These are phyloP conservation scores for Mucor velutinosus DNA, from an alignment of 371 early-diverging fungal species.

Conservation along the genomic window DNA sequence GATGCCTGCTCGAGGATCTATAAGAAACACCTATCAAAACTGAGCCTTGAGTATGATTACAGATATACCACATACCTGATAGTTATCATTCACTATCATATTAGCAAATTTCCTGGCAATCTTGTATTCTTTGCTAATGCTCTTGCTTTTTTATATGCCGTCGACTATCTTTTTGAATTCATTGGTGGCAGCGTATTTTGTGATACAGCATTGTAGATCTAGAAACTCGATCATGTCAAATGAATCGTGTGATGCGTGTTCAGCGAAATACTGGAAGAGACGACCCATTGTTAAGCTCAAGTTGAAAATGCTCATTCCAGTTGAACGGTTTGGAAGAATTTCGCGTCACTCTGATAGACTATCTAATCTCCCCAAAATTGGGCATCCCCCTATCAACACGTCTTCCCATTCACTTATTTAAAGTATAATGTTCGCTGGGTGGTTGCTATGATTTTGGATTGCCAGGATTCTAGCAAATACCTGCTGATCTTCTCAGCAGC, in stretches of 20 bases:
- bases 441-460: too few species aligned
- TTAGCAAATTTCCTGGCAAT: neutral
- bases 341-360: too few species aligned
- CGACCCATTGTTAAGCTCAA: too few species aligned
- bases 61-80: neutral
- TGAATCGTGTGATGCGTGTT: neutral
- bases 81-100: neutral
- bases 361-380: too few species aligned
- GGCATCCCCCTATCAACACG: too few species aligned
- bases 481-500: neutral
- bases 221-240: neutral
- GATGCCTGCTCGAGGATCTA: neutral
- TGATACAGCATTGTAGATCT: neutral
- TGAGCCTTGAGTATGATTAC: neutral
- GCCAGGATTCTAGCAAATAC: too few species aligned
- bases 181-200: neutral
- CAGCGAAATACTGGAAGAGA: neutral
- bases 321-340: too few species aligned
- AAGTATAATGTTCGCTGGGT: too few species aligned
- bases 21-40: neutral
- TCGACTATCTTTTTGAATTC: too few species aligned
- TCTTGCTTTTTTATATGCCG: too few species aligned
- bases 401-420: too few species aligned
- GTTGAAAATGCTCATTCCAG: neutral
- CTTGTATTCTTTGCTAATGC: neutral